Conservation (phyloP, 2,329 filamentous ascomycete genomes). For the Penicillium oxalicum region DNA sequence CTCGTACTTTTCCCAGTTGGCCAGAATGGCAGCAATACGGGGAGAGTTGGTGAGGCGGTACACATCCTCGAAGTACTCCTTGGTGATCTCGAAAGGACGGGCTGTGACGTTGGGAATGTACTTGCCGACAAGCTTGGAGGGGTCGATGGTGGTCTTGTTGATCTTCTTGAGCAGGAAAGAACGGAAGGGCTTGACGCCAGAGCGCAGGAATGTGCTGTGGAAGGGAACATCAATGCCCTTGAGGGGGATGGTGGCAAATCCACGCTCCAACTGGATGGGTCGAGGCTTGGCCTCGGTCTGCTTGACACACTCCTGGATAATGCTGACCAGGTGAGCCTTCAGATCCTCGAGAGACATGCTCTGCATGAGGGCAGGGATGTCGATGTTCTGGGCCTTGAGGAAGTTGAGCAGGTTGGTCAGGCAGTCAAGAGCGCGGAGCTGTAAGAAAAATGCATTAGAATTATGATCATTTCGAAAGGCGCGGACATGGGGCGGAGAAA, state of each 20-base stretch:
- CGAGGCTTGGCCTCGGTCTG: conserved; percentile 82
- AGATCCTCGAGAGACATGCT: conserved; percentile 83
- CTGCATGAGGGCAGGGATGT: conserved; percentile 88
- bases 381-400: conserved; percentile 93
- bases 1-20: conserved; percentile 76
- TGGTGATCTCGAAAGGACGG: conserved; percentile 87
- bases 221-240: conserved; percentile 98
- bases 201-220: conserved; percentile 97
- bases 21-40: conserved; percentile 53
- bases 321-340: conserved; percentile 80
- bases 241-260: conserved; percentile 93
- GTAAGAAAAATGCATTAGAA: conserved; percentile 4
- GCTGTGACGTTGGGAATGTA: conserved; percentile 99
- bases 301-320: conserved; percentile 82
- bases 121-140: conserved; percentile 92
- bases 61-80: conserved; percentile 99
- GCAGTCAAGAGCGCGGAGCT: conserved; percentile 58
- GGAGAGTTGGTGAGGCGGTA: conserved; percentile 83
- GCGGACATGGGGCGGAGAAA: neutral
- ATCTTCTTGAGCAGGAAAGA: conserved; percentile 99
- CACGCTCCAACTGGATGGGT: conserved; percentile 84
- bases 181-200: conserved; percentile 97
- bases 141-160: conserved; percentile 97
- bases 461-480: conserved; percentile 12
- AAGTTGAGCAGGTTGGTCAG: conserved; percentile 82